phyloP scores from a whole-genome alignment of 805 yeast species.

The Sugiyamaella lignohabitans region DNA sequence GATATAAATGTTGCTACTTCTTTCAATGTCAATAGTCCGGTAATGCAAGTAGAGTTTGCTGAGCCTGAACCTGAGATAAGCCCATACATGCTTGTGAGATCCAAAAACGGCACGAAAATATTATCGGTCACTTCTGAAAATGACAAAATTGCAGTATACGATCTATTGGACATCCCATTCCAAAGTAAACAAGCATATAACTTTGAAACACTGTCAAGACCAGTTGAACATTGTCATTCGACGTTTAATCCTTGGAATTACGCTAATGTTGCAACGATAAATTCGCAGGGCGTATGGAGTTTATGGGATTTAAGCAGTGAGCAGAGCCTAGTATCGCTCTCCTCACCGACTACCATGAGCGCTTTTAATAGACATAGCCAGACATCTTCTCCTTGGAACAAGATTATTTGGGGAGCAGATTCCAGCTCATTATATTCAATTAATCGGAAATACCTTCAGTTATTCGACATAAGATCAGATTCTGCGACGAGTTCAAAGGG shows the following conservation, averaged over 20 bases:
- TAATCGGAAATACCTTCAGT: constrained; percentile 5
- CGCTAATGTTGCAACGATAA: not conserved
- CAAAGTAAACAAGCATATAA: too few species aligned
- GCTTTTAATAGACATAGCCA: not conserved
- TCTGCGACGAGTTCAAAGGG: constrained; percentile 1
- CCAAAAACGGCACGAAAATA: constrained; percentile 12
- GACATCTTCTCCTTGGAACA: not conserved
- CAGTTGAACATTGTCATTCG: not conserved
- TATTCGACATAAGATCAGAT: constrained; percentile 7
- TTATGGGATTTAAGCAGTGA: not conserved
- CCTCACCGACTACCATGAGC: not conserved
- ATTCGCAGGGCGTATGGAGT: not conserved
- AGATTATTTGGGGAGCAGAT: not conserved
- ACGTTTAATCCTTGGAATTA: not conserved
- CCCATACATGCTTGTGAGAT: constrained; percentile 17
- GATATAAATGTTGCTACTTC: not conserved
- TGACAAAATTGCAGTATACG: not conserved
- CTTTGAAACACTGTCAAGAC: too few species aligned
- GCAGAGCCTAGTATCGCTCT: not conserved
- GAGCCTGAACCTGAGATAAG: constrained; percentile 11
- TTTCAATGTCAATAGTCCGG: constrained; percentile 10
- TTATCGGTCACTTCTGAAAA: not conserved
- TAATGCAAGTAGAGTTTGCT: constrained; percentile 17
- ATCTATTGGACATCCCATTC: not conserved
- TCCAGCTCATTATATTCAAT: not conserved